Base-by-base conservation (phyloP, 257 asterid species). In the Perilla frutescens region DNA sequence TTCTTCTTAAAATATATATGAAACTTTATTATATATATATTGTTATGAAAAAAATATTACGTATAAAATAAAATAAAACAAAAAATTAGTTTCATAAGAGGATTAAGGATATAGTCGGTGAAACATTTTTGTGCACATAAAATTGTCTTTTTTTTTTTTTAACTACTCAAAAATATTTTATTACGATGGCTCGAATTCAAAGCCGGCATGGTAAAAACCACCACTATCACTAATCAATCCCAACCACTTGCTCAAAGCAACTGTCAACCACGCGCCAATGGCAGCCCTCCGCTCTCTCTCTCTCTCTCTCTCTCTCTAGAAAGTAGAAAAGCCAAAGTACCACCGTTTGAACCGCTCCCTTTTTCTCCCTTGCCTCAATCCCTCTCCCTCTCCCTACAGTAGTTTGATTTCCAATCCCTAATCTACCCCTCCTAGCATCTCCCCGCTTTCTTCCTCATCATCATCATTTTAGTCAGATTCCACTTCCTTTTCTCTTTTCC, bases 311-410 rank as follows among this genome's bases (percentile, higher is more conserved):
- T 15, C 78, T 37, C 74, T 61, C 29, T 41, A 66, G 39, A 72
- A 57, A 55, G 47, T 62, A n/a, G 2, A 56, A 73, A 36, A 57
- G 29, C 73, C 54, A 53, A 74, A 26, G 20, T 8, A 55, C 62
- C 73, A 53, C 76, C 82, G 58, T 75, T 80, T 78, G 87, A 81
- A 85, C 68, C 89, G 91, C 62, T 80, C 88, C n/a, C 73, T 43
- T 69, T 58, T 45, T 39, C 50, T 51, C 58, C 57, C 75, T 59
- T 9, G 3, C 51, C 8, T 9, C 48, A 43, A 43, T 43, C 48
- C 51, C 71, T 68, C 26, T 31, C 78, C 8, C 44, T 5, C 62
- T 36, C 39, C 8, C 70, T 51, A 68, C 77, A 77, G 83, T 80
- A 73, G 61, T 80, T 70, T 71, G 80, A 69, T 49, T 75, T 75